Evolutionary conservation across 805 yeast species (phyloP), one percentile per base, ranked within the genome.

Genomic region (Metschnikowia borealis): DNA sequence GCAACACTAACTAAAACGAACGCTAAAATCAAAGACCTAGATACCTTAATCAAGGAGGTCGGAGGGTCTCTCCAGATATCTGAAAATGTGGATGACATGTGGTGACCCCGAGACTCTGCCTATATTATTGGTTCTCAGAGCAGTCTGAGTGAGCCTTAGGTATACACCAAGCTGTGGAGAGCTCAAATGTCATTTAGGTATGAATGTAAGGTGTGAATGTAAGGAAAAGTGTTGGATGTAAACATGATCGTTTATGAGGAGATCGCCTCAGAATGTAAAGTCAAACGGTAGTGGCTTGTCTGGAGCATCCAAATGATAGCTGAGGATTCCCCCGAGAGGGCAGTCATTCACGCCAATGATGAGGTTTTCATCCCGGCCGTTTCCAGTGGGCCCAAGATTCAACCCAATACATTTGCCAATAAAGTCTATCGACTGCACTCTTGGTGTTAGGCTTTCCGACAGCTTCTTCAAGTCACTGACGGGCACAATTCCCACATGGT

Each of bases 401-500:
- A 81, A 68, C 3, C 87, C 87, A 1, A 80, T 73, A 49, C 83
- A 74, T 53, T 81, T 81, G 0, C 87, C 87, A 57, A 81, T 74
- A 52, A 79, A 72, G 38, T 79, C 78, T 29, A 83, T 71, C 3
- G 74, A 67, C 59, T 82, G 86, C 11, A 72, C 72, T 5, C 55
- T 48, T 18, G 54, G 39, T 10, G 46, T 49, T 10, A 52, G 42
- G 18, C 40, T 47, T 23, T 57, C 59, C 21, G 54, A 33, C 23
- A 46, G 46, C 7, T 44, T 47, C 7, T 33, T n/a, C 51, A 70
- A 57, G 47, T 67, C 71, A 23, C 61, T 53, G 49, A 77, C 55
- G 50, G 73, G 73, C 10, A 81, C 57, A 2, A 82, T 55, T 11
- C 83, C 83, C 6, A 78, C 79, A 55, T 79, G 80, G 58, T 83